Evolutionary conservation across 2,329 filamentous ascomycete genomes (phyloP), one percentile per base, ranked within the genome.

Genomic region (Cordyceps militaris): DNA sequence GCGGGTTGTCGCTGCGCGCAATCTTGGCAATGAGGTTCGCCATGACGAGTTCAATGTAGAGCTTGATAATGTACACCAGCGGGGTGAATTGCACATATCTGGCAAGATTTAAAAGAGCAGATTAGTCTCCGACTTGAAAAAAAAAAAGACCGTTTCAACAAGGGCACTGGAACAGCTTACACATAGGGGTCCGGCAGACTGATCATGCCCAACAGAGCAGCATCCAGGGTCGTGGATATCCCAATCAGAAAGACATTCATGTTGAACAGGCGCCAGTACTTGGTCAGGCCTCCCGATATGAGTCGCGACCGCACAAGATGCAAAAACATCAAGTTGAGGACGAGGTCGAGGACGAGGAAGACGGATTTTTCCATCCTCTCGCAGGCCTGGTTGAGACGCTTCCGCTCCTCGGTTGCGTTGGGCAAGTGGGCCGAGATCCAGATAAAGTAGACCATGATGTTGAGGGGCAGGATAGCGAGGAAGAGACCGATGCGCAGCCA

Each of bases 291-390:
- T 56, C 70, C 66, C 38, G 79, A 74, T 56, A 73, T 73, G 55
- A 81, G 70, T 0, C 76, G 73, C 11, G 67, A 69, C 47, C 76
- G 75, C 30, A 80, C 77, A 2, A 70, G 66, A 19, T 68, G 65
- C 3, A 82, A 66, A 62, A 83, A 82, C 62, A 76, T 77, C 59
- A 70, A 68, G 57, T 82, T 82, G n/a, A 83, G 70, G 0, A 63
- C 66, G 3, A 73, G 70, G 54, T 82, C 79, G 2, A 80, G 69
- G 2, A 79, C 51, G 0, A 80, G 66, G 57, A 80, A 80, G 9
- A 82, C 69, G 0, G 73, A 66, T 61, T 82, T 82, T 42, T 67
- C 65, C 0, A 54, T 56, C 14, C 61, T 65, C 44, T 67, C 66
- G 21, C 65, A 66, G 1, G 62, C 47, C 1, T 58, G 28, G 16